Evolutionary conservation across 225 moss, liverwort and hornwort species (phyloP).

Genomic region (Bryum argenteum): DNA sequence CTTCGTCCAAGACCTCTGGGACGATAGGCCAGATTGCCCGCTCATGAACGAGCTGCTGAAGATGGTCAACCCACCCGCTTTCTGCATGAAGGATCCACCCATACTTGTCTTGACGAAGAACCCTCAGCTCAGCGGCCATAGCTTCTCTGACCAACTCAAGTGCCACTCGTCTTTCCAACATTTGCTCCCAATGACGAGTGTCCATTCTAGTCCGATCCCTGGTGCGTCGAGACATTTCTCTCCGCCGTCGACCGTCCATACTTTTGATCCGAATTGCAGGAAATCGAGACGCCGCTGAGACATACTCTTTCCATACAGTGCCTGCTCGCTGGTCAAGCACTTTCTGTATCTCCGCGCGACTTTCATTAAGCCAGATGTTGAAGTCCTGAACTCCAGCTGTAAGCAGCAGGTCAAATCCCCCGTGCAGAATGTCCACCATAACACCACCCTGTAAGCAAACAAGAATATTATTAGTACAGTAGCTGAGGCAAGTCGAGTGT

Average conservation of each 20-base stretch:
- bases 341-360: constrained; percentile 49
- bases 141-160: constrained; percentile 88
- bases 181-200: constrained; percentile 81
- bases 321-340: constrained; percentile 70
- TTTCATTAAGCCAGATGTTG: constrained; percentile 63
- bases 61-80: constrained; percentile 82
- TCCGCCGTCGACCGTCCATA: constrained; percentile 63
- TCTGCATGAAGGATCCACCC: constrained; percentile 98
- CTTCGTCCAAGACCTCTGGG: constrained; percentile 54
- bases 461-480: constrained; percentile 5
- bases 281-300: constrained; percentile 63
- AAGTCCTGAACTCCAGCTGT: constrained; percentile 61
- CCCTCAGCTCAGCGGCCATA: constrained; percentile 87
- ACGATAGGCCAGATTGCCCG: constrained; percentile 78
- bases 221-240: constrained; percentile 74
- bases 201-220: constrained; percentile 63
- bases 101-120: constrained; percentile 93
- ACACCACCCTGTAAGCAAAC: constrained; percentile 52
- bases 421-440: constrained; percentile 69
- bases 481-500: constrained; percentile 9
- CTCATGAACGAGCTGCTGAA: constrained; percentile 86
- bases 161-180: constrained; percentile 85
- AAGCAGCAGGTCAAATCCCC: constrained; percentile 73
- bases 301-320: constrained; percentile 68
- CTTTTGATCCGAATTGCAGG: constrained; percentile 64